Base-by-base conservation (phyloP, 306 rosid genomes). In the Trichosanthes cucumerina region DNA sequence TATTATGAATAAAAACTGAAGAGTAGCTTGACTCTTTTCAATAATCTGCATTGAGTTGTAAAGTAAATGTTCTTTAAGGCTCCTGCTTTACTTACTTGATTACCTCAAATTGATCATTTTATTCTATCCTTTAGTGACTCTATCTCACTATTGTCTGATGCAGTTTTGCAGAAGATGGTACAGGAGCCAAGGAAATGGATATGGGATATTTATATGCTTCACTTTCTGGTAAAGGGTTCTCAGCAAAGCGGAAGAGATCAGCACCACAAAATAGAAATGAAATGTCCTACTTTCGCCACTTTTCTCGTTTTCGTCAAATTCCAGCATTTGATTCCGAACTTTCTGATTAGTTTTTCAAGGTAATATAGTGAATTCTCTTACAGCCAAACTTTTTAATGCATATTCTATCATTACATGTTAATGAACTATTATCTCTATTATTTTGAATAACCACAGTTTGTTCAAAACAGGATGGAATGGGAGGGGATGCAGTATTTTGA, bases 161-260 rank as follows among this genome's bases (percentile, higher is more conserved):
- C 93, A 94, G 98, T 41, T 82, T 86, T 66, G 64, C 34, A 49
- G 79, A 83, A 71, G 96, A 89, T 85, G 84, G 23, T 77, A 82
- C 50, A 59, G 87, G 80, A 78, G 39, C 83, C 53, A 89, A 84
- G 83, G 88, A 92, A 26, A 85, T 88, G 90, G 80, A 83, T 85
- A 83, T 89, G 92, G 98, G 97, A 59, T 80, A 84, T 85, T 86
- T 95, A 71, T 85, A 83, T 62, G 90, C 87, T 78, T 88, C 97
- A 34, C 82, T 92, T 81, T 85, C 91, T 76, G 93, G 88, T n/a
- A 84, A 77, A 39, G 97, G 97, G 4, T 92, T 95, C 85, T 60
- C 76, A 8, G 81, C 81, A 21, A 91, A 84, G 88, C 86, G 33
- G 62, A 92, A 83, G 83, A 87, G 98, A 87, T 95, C 96, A 1